These are phyloP conservation scores for Peronospora farinosa DNA, from an alignment of 352 stramenopile genomes.

Conservation along the genomic window DNA sequence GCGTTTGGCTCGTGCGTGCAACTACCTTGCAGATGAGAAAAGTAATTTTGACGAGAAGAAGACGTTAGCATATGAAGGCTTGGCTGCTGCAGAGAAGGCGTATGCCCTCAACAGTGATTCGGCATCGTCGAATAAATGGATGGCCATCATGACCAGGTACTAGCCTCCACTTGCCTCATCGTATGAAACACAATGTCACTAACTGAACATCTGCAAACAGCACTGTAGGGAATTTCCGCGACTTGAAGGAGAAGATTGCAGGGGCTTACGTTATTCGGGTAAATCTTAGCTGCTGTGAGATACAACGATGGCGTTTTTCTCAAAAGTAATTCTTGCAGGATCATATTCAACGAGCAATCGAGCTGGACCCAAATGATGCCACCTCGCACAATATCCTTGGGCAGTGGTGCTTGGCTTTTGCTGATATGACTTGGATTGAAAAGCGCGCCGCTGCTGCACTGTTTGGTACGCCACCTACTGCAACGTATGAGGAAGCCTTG, in stretches of 20 bases:
- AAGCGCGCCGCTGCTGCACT: constrained; percentile 54
- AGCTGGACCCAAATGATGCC: constrained; percentile 54
- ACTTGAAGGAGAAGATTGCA: constrained; percentile 66
- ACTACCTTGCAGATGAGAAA: constrained; percentile 51
- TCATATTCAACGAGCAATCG: constrained; percentile 61
- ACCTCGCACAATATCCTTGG: constrained; percentile 66
- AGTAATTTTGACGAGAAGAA: constrained; percentile 46
- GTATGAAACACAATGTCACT: neutral
- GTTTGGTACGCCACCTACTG: constrained; percentile 52
- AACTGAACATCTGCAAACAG: constrained; percentile 11
- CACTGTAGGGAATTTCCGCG: constrained; percentile 52
- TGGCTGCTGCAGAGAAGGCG: constrained; percentile 44
- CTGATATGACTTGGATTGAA: constrained; percentile 74
- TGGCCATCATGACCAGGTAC: constrained; percentile 63
- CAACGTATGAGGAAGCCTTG: constrained; percentile 60
- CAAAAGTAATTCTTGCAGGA: too few species aligned
- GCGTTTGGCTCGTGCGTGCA: constrained; percentile 53
- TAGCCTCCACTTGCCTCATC: neutral
- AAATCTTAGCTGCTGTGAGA: constrained; percentile 1
- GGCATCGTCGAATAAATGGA: constrained; percentile 65
- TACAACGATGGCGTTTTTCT: neutral
- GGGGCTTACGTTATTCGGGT: constrained; percentile 62
- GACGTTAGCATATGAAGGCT: constrained; percentile 44
- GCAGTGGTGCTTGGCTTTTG: constrained; percentile 74
- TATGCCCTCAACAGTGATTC: constrained; percentile 42